Conservation (phyloP, 2,329 filamentous ascomycete species). For the Teratosphaeriaceae sp. region DNA sequence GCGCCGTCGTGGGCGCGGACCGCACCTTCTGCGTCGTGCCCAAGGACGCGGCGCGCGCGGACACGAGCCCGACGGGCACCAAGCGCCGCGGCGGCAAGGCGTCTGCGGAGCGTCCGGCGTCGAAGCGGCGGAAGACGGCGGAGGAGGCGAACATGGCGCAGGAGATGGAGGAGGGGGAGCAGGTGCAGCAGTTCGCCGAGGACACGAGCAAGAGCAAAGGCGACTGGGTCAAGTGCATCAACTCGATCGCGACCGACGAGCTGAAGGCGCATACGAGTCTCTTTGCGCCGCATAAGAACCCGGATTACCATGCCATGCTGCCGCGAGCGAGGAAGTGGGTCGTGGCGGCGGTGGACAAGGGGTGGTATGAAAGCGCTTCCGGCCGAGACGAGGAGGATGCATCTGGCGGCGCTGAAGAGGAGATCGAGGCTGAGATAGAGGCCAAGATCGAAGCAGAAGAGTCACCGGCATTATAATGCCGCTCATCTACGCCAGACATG, state of each 20-base stretch:
- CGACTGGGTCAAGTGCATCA: constrained; percentile 65
- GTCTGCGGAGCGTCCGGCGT: constrained; percentile 8
- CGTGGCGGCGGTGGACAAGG: constrained; percentile 48
- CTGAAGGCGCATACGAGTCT: constrained; percentile 72
- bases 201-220: constrained; percentile 32
- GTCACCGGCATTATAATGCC: too few species aligned
- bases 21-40: constrained; percentile 88
- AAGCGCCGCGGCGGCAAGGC: constrained; percentile 19
- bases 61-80: constrained; percentile 16
- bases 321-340: constrained; percentile 60
- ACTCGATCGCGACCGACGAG: constrained; percentile 74
- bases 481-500: too few species aligned
- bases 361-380: constrained; percentile 17
- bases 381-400: neutral
- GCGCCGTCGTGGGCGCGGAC: constrained; percentile 57
- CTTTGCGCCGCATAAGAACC: constrained; percentile 67
- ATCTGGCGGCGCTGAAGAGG: constrained; percentile 9
- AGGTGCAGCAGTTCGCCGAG: constrained; percentile 28
- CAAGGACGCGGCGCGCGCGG: constrained; percentile 31
- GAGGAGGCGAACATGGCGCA: constrained; percentile 22
- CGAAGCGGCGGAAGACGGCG: constrained; percentile 17
- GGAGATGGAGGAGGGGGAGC: constrained; percentile 23
- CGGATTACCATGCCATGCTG: constrained; percentile 63
- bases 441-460: neutral
- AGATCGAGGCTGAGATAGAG: constrained; percentile 13